A percentile compares a stretch with the other conserved stretches of the same genome.
phyloP scores from a whole-genome alignment of 495 filamentous ascomycete species.

The Beverwykella pulmonaria region DNA sequence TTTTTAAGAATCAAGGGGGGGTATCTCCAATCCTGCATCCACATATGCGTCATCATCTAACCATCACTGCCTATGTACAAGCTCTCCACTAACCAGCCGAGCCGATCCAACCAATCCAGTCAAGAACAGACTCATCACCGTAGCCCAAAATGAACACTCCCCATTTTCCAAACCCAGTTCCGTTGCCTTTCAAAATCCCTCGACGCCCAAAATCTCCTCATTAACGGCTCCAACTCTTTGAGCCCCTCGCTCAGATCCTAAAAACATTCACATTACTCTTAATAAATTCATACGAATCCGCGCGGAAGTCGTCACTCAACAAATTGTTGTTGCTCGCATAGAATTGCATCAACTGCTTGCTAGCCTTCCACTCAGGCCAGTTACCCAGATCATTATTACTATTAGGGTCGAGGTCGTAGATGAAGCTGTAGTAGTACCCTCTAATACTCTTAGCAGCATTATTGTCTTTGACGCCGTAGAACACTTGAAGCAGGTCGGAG shows the following conservation, averaged over 20 bases:
- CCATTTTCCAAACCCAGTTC: background rate
- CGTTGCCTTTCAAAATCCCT: no score
- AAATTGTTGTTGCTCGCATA: slow-evolving; percentile 50
- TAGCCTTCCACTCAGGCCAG: slow-evolving; percentile 66
- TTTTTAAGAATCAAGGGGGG: no score
- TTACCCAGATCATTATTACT: slow-evolving; percentile 44
- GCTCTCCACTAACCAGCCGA: no score
- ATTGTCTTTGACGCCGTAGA: slow-evolving; percentile 63
- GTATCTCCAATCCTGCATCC: background rate
- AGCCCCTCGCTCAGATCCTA: slow-evolving; percentile 53
- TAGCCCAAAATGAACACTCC: background rate
- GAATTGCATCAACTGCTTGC: slow-evolving; percentile 61
- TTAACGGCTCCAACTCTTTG: no score
- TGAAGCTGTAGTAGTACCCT: slow-evolving; percentile 66
- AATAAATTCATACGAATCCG: slow-evolving; percentile 54
- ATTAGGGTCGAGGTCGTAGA: slow-evolving; percentile 69
- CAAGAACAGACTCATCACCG: no score
- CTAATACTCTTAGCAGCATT: slow-evolving; percentile 62
- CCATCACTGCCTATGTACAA: background rate
- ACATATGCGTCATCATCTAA: background rate
- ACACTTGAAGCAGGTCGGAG: slow-evolving; percentile 66
- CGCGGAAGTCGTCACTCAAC: slow-evolving; percentile 64
- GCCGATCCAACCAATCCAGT: no score
- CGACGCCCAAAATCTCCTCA: no score
- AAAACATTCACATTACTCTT: slow-evolving; percentile 50